Evolutionary conservation across 306 rosid genomes (phyloP), one percentile per base, ranked within the genome.

Genomic region (Amphicarpaea edgeworthii): DNA sequence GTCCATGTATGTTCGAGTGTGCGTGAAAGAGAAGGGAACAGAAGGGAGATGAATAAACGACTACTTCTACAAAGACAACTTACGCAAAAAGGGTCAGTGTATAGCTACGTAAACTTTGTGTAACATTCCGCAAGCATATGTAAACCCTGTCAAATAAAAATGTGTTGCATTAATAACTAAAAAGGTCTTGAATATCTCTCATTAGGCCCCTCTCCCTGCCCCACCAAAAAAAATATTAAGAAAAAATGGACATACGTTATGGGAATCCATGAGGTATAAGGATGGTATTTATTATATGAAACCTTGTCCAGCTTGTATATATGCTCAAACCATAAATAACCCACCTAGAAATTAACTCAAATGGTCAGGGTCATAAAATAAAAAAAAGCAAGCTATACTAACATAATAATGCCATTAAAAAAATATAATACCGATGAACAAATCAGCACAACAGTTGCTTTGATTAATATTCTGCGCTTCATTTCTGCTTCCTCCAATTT

Each of bases 251-350:
- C 88, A 23, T 92, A 95, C 98, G 98, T 95, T 79, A 95, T 92
- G 19, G 98, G 98, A 81, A 95, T 92, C 98, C 98, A 95, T 1
- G 98, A 95, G 72, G 98, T 95, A 71, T 90, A 95, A 43, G 98
- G 98, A 87, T 95, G 98, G 66, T 81, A 92, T 85, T 89, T 90
- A 75, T 95, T 95, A 93, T 95, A 95, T 4, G 90, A 79, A 78
- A 86, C 34, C 83, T 88, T 95, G 88, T 95, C 98, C 81, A 95
- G 78, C 90, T 90, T 95, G 91, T 92, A 95, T 77, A 95, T 82
- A 62, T 86, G 64, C 87, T 92, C 95, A 43, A 86, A 82, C 98
- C 98, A 95, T 11, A 95, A 86, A 88, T 90, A 95, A 67, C 97
- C 97, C 72, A 61, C 80, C 98, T 95, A 78, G 61, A 83, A 84